Percentiles rank a stretch among this genome's conserved stretches.
Conservation (phyloP, 1,284 basidiomycete species). For the Austropuccinia psidii region DNA sequence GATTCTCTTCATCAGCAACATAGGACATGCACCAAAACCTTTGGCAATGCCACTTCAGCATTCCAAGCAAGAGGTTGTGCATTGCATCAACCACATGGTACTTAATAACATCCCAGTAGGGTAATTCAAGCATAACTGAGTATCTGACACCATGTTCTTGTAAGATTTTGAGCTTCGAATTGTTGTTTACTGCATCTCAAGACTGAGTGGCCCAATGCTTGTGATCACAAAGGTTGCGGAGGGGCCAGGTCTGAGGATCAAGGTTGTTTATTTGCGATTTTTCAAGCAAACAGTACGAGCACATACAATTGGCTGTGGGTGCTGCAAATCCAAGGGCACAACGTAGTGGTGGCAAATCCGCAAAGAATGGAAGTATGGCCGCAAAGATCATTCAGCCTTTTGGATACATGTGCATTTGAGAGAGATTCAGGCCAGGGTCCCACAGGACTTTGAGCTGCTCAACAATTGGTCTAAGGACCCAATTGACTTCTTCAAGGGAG, state of each 20-base stretch:
- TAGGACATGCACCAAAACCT: conserved; percentile 23
- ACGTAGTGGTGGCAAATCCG: conserved; percentile 37
- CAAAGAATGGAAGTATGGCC: conserved; percentile 36
- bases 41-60: conserved; percentile 10
- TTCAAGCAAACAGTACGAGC: conserved; percentile 34
- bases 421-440: background rate
- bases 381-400: conserved; percentile 45
- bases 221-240: background rate
- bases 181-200: background rate
- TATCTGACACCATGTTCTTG: conserved; percentile 8
- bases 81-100: conserved; percentile 33
- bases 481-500: conserved; percentile 42
- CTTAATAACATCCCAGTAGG: conserved; percentile 19
- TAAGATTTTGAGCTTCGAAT: background rate
- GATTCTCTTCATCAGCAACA: conserved; percentile 14
- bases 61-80: conserved; percentile 16
- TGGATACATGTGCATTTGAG: conserved; percentile 4
- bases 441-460: conserved; percentile 41
- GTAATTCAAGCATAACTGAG: conserved; percentile 25
- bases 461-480: conserved; percentile 45
- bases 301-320: conserved; percentile 21
- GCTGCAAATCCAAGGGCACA: conserved; percentile 28
- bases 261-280: conserved; percentile 16
- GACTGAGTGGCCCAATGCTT: conserved; percentile 7
- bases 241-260: conserved; percentile 2